Evolutionary conservation across 306 rosid species (phyloP).

Genomic region (Aeschynomene evenia): DNA sequence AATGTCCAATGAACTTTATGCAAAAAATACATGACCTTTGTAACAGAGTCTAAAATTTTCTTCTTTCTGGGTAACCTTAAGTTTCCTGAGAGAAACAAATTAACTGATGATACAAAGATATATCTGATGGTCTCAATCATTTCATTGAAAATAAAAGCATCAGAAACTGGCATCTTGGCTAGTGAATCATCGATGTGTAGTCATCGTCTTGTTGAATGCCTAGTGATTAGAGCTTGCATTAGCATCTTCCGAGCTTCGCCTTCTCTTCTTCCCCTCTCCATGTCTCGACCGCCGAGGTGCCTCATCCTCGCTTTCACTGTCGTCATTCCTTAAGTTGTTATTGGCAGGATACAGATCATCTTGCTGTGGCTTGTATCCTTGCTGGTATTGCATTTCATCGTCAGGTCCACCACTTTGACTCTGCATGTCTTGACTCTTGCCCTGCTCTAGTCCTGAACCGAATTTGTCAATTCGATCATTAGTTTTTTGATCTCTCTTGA

Average conservation of each 20-base stretch:
- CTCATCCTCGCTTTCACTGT: conserved; percentile 94
- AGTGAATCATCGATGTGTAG: conserved; percentile 26
- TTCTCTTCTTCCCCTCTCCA: conserved; percentile 91
- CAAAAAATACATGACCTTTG: conserved; percentile 11
- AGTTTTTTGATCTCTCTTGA: conserved; percentile 73
- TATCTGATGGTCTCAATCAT: conserved; percentile 26
- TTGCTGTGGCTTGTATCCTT: conserved; percentile 52
- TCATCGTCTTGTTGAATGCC: conserved; percentile 25
- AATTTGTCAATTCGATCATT: conserved; percentile 70
- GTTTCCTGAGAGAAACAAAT: not conserved
- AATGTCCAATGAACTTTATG: conserved; percentile 23
- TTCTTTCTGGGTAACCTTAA: conserved; percentile 15
- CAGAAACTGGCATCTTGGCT: conserved; percentile 38
- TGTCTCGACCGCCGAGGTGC: conserved; percentile 98
- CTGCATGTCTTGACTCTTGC: conserved; percentile 66
- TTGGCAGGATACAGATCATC: conserved; percentile 59
- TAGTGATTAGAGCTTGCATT: conserved; percentile 53
- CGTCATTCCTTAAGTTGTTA: conserved; percentile 61
- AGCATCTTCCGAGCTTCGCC: conserved; percentile 63
- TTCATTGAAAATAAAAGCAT: conserved; percentile 23
- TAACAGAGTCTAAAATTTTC: conserved; percentile 1
- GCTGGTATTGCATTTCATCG: conserved; percentile 65
- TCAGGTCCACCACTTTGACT: conserved; percentile 68
- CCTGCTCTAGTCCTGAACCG: conserved; percentile 62
- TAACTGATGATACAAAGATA: conserved; percentile 4